Percentiles rank a stretch among this genome's conserved stretches.
phyloP scores from a whole-genome alignment of 805 yeast species.

The Candida insectorum region DNA sequence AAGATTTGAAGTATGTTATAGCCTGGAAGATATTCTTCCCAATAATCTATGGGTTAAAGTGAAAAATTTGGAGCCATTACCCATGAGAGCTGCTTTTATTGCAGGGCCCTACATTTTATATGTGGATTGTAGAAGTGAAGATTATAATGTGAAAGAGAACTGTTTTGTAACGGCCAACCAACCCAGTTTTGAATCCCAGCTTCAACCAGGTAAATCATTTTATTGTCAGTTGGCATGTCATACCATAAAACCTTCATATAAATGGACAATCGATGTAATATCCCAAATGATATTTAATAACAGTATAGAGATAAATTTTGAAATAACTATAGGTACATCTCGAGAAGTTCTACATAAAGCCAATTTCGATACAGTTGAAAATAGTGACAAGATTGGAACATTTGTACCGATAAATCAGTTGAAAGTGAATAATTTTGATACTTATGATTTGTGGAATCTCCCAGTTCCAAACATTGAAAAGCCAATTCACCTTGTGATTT shows the following conservation, averaged over 20 bases:
- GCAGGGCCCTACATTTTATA: conserved; percentile 89
- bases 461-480: conserved; percentile 46
- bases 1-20: conserved; percentile 51
- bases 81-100: conserved; percentile 77
- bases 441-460: conserved; percentile 71
- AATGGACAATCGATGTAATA: conserved; percentile 78
- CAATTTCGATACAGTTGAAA: conserved; percentile 15
- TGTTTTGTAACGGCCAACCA: conserved; percentile 73
- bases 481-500: conserved; percentile 78
- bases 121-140: conserved; percentile 71
- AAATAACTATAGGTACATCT: conserved; percentile 52
- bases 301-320: conserved; percentile 65
- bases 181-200: conserved; percentile 69
- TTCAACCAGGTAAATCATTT: conserved; percentile 65
- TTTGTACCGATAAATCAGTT: conserved; percentile 28
- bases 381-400: conserved; percentile 26
- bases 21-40: conserved; percentile 16
- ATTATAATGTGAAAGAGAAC: conserved; percentile 51
- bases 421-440: conserved; percentile 51
- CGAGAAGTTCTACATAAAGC: conserved; percentile 31
- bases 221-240: conserved; percentile 62
- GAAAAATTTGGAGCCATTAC: conserved; percentile 66
- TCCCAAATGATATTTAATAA: conserved; percentile 77
- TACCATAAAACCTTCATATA: conserved; percentile 53
- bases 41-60: conserved; percentile 49